Percentiles rank a stretch among this genome's conserved stretches.
Conservation (phyloP, 2,329 filamentous ascomycete genomes). For the Amphichorda felina region DNA sequence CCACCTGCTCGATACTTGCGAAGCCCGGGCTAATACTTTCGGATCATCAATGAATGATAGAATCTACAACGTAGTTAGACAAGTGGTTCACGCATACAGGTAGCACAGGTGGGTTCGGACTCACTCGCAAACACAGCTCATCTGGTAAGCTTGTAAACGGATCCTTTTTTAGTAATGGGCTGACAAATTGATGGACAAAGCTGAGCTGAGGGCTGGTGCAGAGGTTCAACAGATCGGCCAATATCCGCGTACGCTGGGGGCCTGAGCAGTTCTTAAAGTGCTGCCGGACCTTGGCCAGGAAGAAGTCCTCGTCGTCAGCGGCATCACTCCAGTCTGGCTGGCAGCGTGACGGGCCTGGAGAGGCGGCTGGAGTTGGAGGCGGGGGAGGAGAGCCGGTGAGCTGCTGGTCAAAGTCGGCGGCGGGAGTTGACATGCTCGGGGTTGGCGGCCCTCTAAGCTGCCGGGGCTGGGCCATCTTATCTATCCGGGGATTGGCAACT, state of each 20-base stretch:
- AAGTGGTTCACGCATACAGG: not conserved
- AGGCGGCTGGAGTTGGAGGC: conserved; percentile 54
- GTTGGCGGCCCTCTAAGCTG: conserved; percentile 48
- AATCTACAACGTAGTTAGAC: conserved; percentile 42
- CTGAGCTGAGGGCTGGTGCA: conserved; percentile 93
- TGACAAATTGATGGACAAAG: conserved; percentile 93
- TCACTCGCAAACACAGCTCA: conserved; percentile 79
- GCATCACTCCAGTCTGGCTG: conserved; percentile 66
- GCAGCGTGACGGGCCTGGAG: conserved; percentile 47
- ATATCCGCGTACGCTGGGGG: conserved; percentile 64
- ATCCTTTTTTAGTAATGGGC: conserved; percentile 88
- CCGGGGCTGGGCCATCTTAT: conserved; percentile 32
- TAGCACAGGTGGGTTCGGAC: conserved; percentile 20
- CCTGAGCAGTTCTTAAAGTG: conserved; percentile 71
- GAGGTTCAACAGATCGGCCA: conserved; percentile 82
- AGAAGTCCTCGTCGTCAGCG: conserved; percentile 71
- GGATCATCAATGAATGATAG: conserved; percentile 96
- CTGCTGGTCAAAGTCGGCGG: conserved; percentile 48
- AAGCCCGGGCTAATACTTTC: conserved; percentile 82
- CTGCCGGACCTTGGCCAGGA: conserved; percentile 65
- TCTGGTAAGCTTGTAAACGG: conserved; percentile 87
- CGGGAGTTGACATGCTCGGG: conserved; percentile 54
- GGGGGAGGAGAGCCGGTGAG: conserved; percentile 50
- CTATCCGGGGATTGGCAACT: conserved; percentile 32
- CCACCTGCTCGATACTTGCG: conserved; percentile 94